phyloP scores from a whole-genome alignment of 345 rosid genomes.

The Trapa incisa region DNA sequence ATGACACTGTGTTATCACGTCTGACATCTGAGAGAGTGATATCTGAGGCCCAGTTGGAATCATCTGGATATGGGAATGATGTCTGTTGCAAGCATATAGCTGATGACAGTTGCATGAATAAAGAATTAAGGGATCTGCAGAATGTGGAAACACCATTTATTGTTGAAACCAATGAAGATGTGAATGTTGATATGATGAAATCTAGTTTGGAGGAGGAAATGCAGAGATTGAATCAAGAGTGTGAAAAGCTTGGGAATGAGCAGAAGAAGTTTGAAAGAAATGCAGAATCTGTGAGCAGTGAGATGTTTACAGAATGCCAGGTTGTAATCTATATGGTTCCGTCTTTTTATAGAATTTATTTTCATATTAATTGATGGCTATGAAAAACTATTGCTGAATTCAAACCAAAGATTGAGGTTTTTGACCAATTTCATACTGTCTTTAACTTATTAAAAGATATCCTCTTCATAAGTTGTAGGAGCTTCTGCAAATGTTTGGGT shows the following conservation, averaged over 20 bases:
- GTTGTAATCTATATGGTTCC: slow-evolving; percentile 15
- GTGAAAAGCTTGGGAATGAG: slow-evolving; percentile 50
- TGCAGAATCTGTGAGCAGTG: slow-evolving; percentile 88
- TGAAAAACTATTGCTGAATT: not conserved
- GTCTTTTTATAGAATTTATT: not conserved
- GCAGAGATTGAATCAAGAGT: slow-evolving; percentile 41
- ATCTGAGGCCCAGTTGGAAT: slow-evolving; percentile 15
- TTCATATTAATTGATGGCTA: not conserved
- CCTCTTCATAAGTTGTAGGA: slow-evolving; percentile 37
- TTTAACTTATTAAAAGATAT: not conserved
- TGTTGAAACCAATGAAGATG: slow-evolving; percentile 14
- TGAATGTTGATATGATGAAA: slow-evolving; percentile 29
- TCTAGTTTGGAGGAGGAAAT: slow-evolving; percentile 68
- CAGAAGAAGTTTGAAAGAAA: slow-evolving; percentile 81
- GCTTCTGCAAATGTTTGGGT: slow-evolving; percentile 91
- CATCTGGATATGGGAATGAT: slow-evolving; percentile 16
- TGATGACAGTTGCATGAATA: slow-evolving; percentile 12
- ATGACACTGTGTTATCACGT: slow-evolving; percentile 14
- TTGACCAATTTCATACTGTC: not conserved
- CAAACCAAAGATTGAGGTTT: not conserved
- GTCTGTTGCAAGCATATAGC: slow-evolving; percentile 17
- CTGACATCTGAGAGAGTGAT: slow-evolving; percentile 18
- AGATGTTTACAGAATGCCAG: slow-evolving; percentile 96
- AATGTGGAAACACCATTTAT: slow-evolving; percentile 13
- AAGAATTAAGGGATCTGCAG: slow-evolving; percentile 8